Base-by-base conservation (phyloP, 1,139 yeast species). In the Zygosaccharomyces pseudobailii region DNA sequence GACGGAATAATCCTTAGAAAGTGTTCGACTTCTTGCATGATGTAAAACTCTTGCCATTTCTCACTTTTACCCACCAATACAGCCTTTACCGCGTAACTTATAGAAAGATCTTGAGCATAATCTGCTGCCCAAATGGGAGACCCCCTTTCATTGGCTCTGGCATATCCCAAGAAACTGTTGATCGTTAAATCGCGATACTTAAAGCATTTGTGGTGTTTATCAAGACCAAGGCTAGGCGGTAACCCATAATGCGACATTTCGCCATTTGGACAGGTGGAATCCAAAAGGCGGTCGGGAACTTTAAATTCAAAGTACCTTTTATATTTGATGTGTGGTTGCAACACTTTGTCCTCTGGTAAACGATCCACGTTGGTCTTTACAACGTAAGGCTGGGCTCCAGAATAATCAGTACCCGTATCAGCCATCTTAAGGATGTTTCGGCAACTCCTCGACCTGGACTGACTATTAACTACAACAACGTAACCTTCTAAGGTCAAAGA, bases 161-260 rank as follows among this genome's bases (percentile, higher is more conserved):
- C 78, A 57, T 73, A 75, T 1, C 75, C 74, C 7, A 71, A 55
- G 44, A 68, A 59, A 23, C 65, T 51, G 25, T 58, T 56, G 20
- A 68, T 62, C 2, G 55, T 44, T 25, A 38, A 38, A 63, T 55
- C 0, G 64, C 63, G 24, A 50, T 49, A 72, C 56, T 56, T 38
- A 56, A 58, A 24, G 75, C 32, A 27, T 13, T 28, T 70, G 13
- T 38, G 41, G 17, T 10, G 24, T 28, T 65, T 64, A 57, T 80
- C 84, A 3, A 80, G 62, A 2, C 89, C 89, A 62, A 80, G 69
- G 21, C 85, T 74, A 8, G 89, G 88, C 0, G 89, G 89, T 6
- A 84, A 72, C 42, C 76, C 61, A 34, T 78, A 70, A 61, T 84
- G 89, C 1, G 77, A 68, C 28, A 73, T 66, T n/a, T 75, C 66